phyloP scores from a whole-genome alignment of 192 early-diverging fungal genomes.

The Linnemannia elongata region DNA sequence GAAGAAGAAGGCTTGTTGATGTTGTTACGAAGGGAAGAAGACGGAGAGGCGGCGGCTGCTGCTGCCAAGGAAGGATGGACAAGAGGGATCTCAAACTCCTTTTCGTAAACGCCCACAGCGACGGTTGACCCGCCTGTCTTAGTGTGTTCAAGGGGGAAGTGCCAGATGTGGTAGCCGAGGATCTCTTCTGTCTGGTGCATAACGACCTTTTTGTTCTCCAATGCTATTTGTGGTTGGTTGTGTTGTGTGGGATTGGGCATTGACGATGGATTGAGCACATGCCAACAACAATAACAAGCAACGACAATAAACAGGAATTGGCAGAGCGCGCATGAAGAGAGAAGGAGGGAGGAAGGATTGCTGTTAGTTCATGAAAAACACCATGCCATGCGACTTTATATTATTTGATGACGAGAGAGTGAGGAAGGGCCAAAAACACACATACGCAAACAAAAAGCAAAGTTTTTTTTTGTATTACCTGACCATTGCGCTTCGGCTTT shows the following conservation, averaged over 20 bases:
- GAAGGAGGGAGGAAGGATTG: background rate
- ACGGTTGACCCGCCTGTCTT: conserved; percentile 34
- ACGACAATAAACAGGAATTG: background rate
- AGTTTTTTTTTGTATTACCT: conserved; percentile 16
- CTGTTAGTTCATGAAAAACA: background rate
- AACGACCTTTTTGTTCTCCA: conserved; percentile 54
- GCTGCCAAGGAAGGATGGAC: conserved; percentile 23
- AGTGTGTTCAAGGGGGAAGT: conserved; percentile 43
- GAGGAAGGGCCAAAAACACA: background rate
- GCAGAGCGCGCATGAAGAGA: background rate
- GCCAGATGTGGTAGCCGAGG: conserved; percentile 39
- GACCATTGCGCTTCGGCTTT: conserved; percentile 48
- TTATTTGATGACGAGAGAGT: background rate
- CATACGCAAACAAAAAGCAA: background rate
- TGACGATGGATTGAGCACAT: background rate
- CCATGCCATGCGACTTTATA: background rate
- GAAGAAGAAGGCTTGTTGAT: background rate
- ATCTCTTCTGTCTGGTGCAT: conserved; percentile 48
- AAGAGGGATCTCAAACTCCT: conserved; percentile 39
- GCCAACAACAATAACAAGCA: background rate
- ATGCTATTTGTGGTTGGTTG: conserved; percentile 12
- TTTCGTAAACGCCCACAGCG: conserved; percentile 35
- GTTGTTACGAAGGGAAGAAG: background rate
- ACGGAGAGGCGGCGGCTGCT: background rate
- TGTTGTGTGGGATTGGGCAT: background rate